Evolutionary conservation across 306 rosid species (phyloP).

Genomic region (Ormosia emarginata): DNA sequence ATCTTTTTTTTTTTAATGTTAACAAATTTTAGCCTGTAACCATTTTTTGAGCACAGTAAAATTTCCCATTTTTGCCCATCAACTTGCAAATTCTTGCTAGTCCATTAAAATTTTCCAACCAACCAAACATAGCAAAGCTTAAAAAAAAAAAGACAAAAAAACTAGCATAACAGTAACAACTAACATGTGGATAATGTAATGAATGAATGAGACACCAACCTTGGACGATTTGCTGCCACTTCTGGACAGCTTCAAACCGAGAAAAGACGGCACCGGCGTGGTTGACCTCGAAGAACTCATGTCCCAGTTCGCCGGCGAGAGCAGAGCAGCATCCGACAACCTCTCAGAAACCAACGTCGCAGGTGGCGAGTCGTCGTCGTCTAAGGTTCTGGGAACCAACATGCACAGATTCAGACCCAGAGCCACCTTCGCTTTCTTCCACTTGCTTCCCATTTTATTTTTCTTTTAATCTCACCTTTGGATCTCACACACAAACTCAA

Average conservation of each 20-base stretch:
- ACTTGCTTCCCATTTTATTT: constrained; percentile 78
- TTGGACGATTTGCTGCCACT: constrained; percentile 47
- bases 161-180: neutral
- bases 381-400: constrained; percentile 70
- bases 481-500: constrained; percentile 34
- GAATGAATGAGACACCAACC: constrained; percentile 24
- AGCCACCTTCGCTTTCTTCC: constrained; percentile 91
- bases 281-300: constrained; percentile 27
- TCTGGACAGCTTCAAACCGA: constrained; percentile 31
- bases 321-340: constrained; percentile 79
- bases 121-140: constrained; percentile 9
- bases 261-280: constrained; percentile 35
- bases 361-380: constrained; percentile 66
- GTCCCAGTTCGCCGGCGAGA: constrained; percentile 60
- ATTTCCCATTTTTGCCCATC: neutral
- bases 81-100: neutral
- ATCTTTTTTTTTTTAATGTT: neutral
- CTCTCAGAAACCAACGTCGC: constrained; percentile 53
- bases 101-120: constrained; percentile 1
- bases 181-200: neutral
- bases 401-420: constrained; percentile 83
- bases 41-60: neutral
- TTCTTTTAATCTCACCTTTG: neutral
- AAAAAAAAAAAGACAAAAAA: neutral
- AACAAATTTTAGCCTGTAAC: neutral